Evolutionary conservation across 371 early-diverging fungal genomes (phyloP).

Genomic region (Entomophthora muscae): DNA sequence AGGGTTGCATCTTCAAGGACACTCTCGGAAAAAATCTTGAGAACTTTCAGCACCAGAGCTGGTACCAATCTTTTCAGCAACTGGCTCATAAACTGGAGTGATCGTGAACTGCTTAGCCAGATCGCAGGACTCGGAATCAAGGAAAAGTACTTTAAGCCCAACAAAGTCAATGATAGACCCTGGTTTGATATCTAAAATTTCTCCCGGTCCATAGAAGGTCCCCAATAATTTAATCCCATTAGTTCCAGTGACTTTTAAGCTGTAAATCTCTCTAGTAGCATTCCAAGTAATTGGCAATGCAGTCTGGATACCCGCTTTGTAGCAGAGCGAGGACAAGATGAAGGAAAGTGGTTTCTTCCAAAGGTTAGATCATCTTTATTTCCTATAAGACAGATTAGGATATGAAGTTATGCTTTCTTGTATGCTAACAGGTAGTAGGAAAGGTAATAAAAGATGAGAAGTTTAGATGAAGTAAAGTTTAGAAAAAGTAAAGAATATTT

Average conservation of each 20-base stretch:
- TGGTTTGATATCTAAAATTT: not conserved
- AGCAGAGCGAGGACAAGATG: not conserved
- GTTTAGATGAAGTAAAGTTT: too few relatives aligned
- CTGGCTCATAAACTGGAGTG: not conserved
- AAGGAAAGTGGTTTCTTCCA: not conserved
- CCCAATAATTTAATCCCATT: constrained; percentile 1
- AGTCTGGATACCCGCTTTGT: constrained; percentile 1
- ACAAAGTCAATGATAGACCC: constrained; percentile 1
- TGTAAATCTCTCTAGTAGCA: not conserved
- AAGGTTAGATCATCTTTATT: not conserved
- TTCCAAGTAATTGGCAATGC: not conserved
- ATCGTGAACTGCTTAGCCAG: not conserved
- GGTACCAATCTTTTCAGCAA: not conserved
- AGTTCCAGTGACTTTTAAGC: constrained; percentile 1
- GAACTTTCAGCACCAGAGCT: not conserved
- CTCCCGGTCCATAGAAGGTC: not conserved
- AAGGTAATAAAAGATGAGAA: too few relatives aligned
- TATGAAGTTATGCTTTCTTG: too few relatives aligned
- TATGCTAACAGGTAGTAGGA: too few relatives aligned
- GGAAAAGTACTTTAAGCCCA: not conserved
- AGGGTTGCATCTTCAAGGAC: not conserved
- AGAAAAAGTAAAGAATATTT: too few relatives aligned
- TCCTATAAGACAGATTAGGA: not conserved
- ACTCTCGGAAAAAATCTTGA: not conserved
- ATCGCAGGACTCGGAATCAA: not conserved